phyloP scores from a whole-genome alignment of 257 asterid genomes.

The Plantago elongata region DNA sequence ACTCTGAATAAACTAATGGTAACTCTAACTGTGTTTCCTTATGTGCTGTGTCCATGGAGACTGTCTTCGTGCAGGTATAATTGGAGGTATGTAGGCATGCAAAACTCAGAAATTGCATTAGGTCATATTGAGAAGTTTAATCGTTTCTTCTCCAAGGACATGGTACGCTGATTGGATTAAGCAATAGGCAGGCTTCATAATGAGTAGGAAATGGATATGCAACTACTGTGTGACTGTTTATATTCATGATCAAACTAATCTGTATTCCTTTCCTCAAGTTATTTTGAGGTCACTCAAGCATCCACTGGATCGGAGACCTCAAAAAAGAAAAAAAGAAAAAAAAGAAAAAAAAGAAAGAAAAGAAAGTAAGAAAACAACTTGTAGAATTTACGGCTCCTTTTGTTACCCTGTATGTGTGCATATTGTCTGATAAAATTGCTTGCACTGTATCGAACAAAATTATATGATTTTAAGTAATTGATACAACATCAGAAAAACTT shows the following conservation, averaged over 20 bases:
- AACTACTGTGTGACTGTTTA: conserved; percentile 15
- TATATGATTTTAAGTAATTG: not conserved
- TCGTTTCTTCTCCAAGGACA: conserved; percentile 10
- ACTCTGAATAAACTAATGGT: conserved; percentile 18
- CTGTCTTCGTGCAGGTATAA: not conserved
- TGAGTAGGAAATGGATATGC: conserved; percentile 10
- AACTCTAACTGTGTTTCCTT: not conserved
- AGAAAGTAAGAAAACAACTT: not conserved
- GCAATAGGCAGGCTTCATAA: not conserved
- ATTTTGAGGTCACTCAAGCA: not conserved
- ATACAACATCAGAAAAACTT: not conserved
- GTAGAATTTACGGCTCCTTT: conserved; percentile 11
- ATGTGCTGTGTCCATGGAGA: not conserved
- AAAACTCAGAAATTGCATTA: conserved; percentile 5
- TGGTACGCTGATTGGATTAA: conserved; percentile 6
- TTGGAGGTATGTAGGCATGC: conserved; percentile 1
- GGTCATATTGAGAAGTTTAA: conserved; percentile 20
- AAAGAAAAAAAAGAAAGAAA: too few relatives aligned
- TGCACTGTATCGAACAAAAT: conserved; percentile 1
- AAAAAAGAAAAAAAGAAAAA: too few relatives aligned
- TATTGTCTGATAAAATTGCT: not conserved
- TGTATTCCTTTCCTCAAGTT: conserved; percentile 7
- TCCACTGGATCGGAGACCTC: too few relatives aligned
- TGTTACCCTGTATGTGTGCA: not conserved
- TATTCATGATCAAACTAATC: conserved; percentile 2